phyloP scores from a whole-genome alignment of 495 filamentous ascomycete genomes.

The Acidiella bohemica region DNA sequence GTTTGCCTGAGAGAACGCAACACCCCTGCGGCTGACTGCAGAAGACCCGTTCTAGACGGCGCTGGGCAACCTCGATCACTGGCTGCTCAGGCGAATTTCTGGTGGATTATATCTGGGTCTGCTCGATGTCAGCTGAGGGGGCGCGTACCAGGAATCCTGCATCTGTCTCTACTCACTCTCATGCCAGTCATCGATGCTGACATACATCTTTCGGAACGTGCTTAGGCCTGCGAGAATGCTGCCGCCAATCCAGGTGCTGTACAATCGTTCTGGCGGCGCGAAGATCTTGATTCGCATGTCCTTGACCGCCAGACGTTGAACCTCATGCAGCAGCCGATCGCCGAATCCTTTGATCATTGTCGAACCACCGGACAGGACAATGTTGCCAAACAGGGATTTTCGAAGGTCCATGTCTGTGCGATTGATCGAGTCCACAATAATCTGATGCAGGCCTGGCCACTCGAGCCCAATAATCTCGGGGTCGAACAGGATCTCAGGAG shows the following conservation, averaged over 20 bases:
- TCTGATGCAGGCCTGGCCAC: slow-evolving; percentile 94
- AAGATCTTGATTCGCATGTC: slow-evolving; percentile 99
- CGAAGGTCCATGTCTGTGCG: slow-evolving; percentile 95
- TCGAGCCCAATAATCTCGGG: slow-evolving; percentile 94
- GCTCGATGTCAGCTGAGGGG: background rate
- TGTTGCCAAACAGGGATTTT: slow-evolving; percentile 87
- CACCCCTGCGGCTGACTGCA: too few relatives aligned
- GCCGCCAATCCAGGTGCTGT: slow-evolving; percentile 96
- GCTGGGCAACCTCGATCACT: too few relatives aligned
- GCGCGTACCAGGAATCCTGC: background rate
- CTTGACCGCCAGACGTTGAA: slow-evolving; percentile 85
- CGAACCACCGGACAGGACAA: slow-evolving; percentile 88
- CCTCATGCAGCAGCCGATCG: slow-evolving; percentile 81
- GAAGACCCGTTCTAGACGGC: background rate
- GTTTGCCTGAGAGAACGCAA: too few relatives aligned
- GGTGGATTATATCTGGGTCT: slow-evolving; percentile 92
- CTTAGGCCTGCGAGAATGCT: slow-evolving; percentile 94
- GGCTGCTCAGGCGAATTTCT: slow-evolving; percentile 72
- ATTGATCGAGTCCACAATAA: slow-evolving; percentile 90
- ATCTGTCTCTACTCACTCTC: slow-evolving; percentile 40
- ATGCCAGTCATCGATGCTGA: slow-evolving; percentile 97
- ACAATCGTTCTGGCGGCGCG: slow-evolving; percentile 92
- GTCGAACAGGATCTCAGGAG: slow-evolving; percentile 95
- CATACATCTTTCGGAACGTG: slow-evolving; percentile 99
- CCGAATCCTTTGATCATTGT: slow-evolving; percentile 89